phyloP scores from a whole-genome alignment of 305 asterid species.

The Euphrasia arctica region DNA sequence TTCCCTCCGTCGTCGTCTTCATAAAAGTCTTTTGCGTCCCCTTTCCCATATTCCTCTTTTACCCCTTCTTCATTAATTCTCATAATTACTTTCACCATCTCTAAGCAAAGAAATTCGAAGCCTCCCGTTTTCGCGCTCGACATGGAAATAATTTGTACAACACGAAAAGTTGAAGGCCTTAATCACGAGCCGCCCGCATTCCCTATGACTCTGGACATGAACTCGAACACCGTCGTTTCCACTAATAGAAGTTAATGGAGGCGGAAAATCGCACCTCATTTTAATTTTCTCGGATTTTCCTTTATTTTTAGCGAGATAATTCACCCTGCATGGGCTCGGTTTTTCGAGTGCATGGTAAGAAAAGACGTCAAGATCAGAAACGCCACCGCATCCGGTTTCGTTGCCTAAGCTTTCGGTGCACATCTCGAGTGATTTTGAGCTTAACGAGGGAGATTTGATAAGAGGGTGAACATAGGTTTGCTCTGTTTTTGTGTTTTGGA shows the following conservation, averaged over 20 bases:
- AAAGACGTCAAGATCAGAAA: conserved; percentile 34
- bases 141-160: conserved; percentile 31
- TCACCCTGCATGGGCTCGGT: conserved; percentile 11
- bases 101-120: conserved; percentile 49
- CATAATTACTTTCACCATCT: not conserved
- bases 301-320: conserved; percentile 18
- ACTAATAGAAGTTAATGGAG: conserved; percentile 65
- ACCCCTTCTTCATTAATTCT: not conserved
- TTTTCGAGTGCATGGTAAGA: conserved; percentile 16
- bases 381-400: conserved; percentile 35
- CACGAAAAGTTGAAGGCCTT: conserved; percentile 42
- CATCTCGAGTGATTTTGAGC: conserved; percentile 63
- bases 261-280: conserved; percentile 44
- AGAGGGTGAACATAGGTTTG: conserved; percentile 52
- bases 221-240: conserved; percentile 48
- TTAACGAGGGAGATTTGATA: conserved; percentile 32
- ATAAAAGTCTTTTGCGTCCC: not conserved
- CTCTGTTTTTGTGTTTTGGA: conserved; percentile 18
- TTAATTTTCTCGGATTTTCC: conserved; percentile 27
- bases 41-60: conserved; percentile 2
- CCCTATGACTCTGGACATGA: conserved; percentile 44
- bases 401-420: conserved; percentile 60
- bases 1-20: conserved; percentile 27
- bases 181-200: conserved; percentile 64
- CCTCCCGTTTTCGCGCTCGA: conserved; percentile 65